A percentile compares a stretch with the other conserved stretches of the same genome.
phyloP scores from a whole-genome alignment of 805 yeast species.

The Maudiozyma bulderi region DNA sequence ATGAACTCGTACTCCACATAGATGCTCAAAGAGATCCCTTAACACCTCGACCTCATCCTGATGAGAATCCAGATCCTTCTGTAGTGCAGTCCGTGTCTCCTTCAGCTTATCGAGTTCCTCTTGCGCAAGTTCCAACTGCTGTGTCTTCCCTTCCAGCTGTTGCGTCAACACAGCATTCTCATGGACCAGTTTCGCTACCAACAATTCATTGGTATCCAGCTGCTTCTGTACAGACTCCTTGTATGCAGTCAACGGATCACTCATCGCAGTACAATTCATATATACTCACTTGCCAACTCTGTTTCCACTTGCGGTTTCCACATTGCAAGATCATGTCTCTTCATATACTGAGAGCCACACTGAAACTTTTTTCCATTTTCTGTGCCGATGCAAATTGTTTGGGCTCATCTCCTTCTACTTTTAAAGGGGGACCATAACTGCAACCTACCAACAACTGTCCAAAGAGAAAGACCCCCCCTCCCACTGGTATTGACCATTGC shows the following conservation, averaged over 20 bases:
- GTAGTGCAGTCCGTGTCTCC: conserved; percentile 4
- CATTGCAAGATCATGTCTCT: no score
- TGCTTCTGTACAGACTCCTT: conserved; percentile 18
- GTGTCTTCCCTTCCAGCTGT: conserved; percentile 12
- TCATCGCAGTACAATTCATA: background rate
- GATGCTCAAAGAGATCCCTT: conserved; percentile 32
- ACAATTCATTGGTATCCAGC: conserved; percentile 23
- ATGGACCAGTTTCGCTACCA: conserved; percentile 18
- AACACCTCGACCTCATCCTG: conserved; percentile 28
- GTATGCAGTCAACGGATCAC: conserved; percentile 15
- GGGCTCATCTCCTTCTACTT: no score
- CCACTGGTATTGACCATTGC: conserved; percentile 6
- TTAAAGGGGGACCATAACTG: no score
- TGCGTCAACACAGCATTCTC: conserved; percentile 19
- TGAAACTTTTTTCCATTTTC: no score
- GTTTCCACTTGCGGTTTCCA: background rate
- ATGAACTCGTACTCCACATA: conserved; percentile 33
- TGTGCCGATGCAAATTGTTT: no score
- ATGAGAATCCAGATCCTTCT: conserved; percentile 6
- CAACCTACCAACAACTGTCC: no score
- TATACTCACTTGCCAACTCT: background rate
- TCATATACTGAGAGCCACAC: no score
- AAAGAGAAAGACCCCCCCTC: no score
- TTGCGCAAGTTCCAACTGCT: conserved; percentile 12
- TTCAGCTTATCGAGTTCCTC: conserved; percentile 6